Conservation (phyloP, 108 stramenopile genomes). For the Epithemia pelagica region DNA sequence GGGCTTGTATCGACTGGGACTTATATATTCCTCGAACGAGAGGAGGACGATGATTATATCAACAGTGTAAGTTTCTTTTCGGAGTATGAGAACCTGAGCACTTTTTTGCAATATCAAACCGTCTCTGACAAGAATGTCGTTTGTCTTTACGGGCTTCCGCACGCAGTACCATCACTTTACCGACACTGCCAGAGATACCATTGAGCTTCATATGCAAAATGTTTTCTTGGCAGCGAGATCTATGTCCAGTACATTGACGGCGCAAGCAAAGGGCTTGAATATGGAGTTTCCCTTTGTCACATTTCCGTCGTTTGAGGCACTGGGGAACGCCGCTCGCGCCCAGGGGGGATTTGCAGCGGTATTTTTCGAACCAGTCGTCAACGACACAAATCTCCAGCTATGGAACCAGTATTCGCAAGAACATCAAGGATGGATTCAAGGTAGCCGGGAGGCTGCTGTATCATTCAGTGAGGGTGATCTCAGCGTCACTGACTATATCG, state of each 20-base stretch:
- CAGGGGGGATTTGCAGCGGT: background rate
- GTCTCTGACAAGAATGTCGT: background rate
- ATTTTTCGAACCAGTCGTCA: background rate
- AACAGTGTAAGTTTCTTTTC: background rate
- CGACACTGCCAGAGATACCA: background rate
- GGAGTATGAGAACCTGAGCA: background rate
- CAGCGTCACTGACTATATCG: too few relatives aligned
- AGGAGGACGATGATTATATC: conserved; percentile 1
- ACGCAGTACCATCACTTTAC: background rate
- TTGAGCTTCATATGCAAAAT: background rate
- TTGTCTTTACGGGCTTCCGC: background rate
- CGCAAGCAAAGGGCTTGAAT: background rate
- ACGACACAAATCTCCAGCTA: background rate
- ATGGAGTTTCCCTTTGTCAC: conserved; percentile 8
- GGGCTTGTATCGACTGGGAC: background rate
- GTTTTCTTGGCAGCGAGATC: background rate
- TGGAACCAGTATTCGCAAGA: background rate
- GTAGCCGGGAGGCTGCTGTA: background rate
- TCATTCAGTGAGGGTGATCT: background rate
- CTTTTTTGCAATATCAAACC: background rate
- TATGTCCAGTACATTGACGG: background rate
- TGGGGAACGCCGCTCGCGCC: background rate
- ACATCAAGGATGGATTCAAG: conserved; percentile 5
- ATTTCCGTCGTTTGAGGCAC: conserved; percentile 1
- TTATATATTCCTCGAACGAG: background rate